These are phyloP conservation scores for Tuber brumale DNA, from an alignment of 495 filamentous ascomycete species.

Conservation along the genomic window DNA sequence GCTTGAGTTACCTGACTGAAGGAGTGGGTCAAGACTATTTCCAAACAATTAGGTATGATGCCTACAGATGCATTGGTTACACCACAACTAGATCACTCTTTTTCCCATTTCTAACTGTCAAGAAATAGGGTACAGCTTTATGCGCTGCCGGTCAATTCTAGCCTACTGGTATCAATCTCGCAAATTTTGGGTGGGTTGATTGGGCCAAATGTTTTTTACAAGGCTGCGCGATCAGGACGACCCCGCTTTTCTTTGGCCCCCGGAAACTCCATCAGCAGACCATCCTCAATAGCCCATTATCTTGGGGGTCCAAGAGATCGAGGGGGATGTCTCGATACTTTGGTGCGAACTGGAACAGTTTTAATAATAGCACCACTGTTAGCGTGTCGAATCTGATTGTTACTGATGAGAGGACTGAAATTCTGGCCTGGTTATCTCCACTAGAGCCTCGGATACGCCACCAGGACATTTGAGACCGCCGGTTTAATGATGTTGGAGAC, in stretches of 20 bases:
- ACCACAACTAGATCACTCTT: too few relatives aligned
- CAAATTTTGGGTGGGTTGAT: too few relatives aligned
- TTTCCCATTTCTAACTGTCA: too few relatives aligned
- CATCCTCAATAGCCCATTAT: not conserved
- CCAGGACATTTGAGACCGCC: not conserved
- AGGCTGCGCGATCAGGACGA: not conserved
- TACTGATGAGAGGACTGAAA: not conserved
- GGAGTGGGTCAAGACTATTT: too few relatives aligned
- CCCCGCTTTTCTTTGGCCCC: not conserved
- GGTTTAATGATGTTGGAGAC: not conserved
- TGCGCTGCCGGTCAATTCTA: too few relatives aligned
- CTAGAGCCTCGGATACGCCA: not conserved
- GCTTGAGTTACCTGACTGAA: too few relatives aligned
- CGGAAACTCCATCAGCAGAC: not conserved
- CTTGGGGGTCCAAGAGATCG: not conserved
- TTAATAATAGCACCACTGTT: not conserved
- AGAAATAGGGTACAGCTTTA: too few relatives aligned
- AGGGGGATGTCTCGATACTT: not conserved
- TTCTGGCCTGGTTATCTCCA: not conserved
- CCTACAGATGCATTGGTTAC: too few relatives aligned
- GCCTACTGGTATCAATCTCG: too few relatives aligned
- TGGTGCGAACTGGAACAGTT: not conserved
- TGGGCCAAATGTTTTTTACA: not conserved
- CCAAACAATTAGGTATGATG: too few relatives aligned
- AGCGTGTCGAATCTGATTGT: not conserved